Evolutionary conservation across 208 protist species (phyloP).

Genomic region (Tetramitus jugosus): DNA sequence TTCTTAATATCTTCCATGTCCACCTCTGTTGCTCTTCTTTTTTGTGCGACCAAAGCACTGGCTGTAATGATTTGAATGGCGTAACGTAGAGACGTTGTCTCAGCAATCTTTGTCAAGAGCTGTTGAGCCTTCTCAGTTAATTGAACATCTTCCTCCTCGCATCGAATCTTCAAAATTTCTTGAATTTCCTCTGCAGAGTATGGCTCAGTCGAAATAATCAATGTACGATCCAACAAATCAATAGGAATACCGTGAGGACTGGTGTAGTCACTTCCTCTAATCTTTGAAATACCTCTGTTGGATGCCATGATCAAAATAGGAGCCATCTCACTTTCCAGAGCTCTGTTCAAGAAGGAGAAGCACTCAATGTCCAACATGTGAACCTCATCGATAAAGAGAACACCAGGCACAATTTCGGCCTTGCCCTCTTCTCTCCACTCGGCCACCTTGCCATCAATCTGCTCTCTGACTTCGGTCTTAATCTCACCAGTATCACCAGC

Average conservation of each 20-base stretch:
- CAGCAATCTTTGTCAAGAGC: conserved; percentile 88
- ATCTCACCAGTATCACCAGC: conserved; percentile 99
- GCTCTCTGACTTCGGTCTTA: conserved; percentile 96
- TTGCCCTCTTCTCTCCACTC: conserved; percentile 99
- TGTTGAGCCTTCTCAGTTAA: conserved; percentile 88
- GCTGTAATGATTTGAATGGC: conserved; percentile 98
- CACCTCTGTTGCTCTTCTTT: conserved; percentile 82
- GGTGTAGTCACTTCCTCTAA: conserved; percentile 96
- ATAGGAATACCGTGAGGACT: conserved; percentile 97
- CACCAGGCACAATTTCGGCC: conserved; percentile 96
- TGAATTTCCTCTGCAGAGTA: conserved; percentile 88
- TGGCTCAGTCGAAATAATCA: conserved; percentile 94
- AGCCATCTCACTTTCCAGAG: conserved; percentile 93
- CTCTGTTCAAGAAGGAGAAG: conserved; percentile 99
- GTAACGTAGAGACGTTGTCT: conserved; percentile 95
- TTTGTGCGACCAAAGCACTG: conserved; percentile 80
- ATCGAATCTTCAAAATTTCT: conserved; percentile 92
- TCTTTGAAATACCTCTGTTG: conserved; percentile 95
- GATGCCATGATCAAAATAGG: conserved; percentile 98
- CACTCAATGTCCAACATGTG: conserved; percentile 99
- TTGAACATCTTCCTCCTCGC: conserved; percentile 98
- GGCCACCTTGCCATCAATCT: conserved; percentile 97
- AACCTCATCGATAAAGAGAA: conserved; percentile 67
- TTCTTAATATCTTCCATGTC: conserved; percentile 86
- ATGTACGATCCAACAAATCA: conserved; percentile 93